Conservation (phyloP, 331 rosid species). For the Ulmus americana region DNA sequence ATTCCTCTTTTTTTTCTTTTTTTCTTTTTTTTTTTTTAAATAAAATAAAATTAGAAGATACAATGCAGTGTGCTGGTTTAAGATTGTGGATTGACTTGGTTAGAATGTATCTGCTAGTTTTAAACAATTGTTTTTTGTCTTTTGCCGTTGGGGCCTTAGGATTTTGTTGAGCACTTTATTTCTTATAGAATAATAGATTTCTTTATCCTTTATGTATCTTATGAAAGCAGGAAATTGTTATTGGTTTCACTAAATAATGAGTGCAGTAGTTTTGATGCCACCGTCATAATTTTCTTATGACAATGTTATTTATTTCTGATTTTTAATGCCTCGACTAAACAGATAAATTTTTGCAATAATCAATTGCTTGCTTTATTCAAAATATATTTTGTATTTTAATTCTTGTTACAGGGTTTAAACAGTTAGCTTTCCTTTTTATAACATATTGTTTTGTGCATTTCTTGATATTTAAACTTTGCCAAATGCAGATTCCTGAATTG, state of each 20-base stretch:
- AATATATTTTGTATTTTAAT: not conserved
- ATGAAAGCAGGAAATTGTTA: not conserved
- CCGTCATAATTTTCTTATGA: not conserved
- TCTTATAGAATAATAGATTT: not conserved
- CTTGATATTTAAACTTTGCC: not conserved
- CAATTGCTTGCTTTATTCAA: too few species aligned
- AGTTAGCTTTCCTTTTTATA: not conserved
- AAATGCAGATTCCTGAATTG: constrained; percentile 72
- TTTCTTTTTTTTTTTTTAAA: too few species aligned
- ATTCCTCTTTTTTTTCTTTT: too few species aligned
- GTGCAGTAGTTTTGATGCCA: not conserved
- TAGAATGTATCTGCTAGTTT: not conserved
- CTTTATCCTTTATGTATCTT: not conserved
- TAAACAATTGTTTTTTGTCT: not conserved
- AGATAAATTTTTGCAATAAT: not conserved
- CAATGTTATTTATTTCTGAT: not conserved
- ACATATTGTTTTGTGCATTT: constrained; percentile 11
- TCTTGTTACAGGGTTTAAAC: not conserved
- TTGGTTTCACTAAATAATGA: not conserved
- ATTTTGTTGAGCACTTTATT: not conserved
- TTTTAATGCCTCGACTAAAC: not conserved
- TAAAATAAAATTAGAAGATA: too few species aligned
- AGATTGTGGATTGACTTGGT: not conserved
- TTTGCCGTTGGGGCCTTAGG: not conserved
- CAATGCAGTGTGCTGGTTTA: not conserved